A percentile compares a stretch with the other conserved stretches of the same genome.
These are phyloP conservation scores for Aspergillus cejpii DNA, from an alignment of 2,329 filamentous ascomycete genomes.

Conservation along the genomic window DNA sequence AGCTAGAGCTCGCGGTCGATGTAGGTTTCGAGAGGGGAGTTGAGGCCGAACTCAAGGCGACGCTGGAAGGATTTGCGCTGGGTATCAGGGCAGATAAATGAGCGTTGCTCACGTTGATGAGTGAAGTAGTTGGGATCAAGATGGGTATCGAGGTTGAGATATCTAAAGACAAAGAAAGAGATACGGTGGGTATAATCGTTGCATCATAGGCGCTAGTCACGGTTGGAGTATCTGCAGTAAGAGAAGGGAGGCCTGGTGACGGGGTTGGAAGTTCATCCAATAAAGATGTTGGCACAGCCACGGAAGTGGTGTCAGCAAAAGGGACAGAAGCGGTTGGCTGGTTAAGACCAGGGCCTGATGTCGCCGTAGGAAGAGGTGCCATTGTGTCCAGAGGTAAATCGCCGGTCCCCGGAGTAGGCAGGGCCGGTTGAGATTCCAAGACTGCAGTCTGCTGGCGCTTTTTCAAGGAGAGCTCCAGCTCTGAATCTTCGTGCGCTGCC, in stretches of 20 bases:
- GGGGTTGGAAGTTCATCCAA: slow-evolving; percentile 1
- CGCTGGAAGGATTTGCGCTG: not conserved
- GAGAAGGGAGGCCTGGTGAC: slow-evolving; percentile 8
- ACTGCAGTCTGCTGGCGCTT: slow-evolving; percentile 2
- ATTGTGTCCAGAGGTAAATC: not conserved
- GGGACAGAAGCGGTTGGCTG: slow-evolving; percentile 1
- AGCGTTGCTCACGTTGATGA: slow-evolving; percentile 1
- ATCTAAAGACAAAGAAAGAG: not conserved
- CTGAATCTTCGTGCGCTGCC: not conserved
- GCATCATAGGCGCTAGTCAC: slow-evolving; percentile 3
- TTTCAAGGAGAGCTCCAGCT: not conserved
- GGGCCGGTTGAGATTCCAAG: slow-evolving; percentile 1
- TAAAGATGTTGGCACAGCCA: slow-evolving; percentile 9
- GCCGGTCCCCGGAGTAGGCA: slow-evolving; percentile 1
- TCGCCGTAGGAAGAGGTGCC: not conserved
- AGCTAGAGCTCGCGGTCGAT: slow-evolving; percentile 1
- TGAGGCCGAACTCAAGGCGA: slow-evolving; percentile 1
- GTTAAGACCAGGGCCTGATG: slow-evolving; percentile 1
- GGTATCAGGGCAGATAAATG: not conserved
- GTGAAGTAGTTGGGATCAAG: not conserved
- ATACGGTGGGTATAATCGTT: slow-evolving; percentile 1
- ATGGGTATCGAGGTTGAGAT: not conserved
- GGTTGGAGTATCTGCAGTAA: slow-evolving; percentile 7
- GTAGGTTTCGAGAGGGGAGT: slow-evolving; percentile 2
- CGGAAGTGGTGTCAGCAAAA: slow-evolving; percentile 1